Evolutionary conservation across 2,329 filamentous ascomycete genomes (phyloP), one percentile per base, ranked within the genome.

Genomic region (Trichoderma polysporum): DNA sequence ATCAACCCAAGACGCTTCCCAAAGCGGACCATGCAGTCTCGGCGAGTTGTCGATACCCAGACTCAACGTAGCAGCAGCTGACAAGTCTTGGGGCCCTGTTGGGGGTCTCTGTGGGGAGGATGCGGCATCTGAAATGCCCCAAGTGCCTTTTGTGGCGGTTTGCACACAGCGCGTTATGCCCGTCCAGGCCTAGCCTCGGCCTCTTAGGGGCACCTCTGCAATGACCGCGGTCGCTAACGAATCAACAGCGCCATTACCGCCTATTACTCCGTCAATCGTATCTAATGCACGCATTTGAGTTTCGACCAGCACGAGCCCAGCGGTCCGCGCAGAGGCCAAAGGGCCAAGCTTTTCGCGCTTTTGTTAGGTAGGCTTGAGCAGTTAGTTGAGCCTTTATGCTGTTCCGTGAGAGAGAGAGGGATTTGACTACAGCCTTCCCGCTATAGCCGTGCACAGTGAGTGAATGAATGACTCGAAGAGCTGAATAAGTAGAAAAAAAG

Each of bases 21-120:
- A 31, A 52, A 39, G 22, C 52, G 59, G 59, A 53, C 22, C 47
- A 49, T 63, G 47, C 29, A 50, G 31, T 27, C 65, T 57, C 58
- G 58, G 58, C 57, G 58, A 52, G 25, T 57, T 66, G 41, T 12
- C 22, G 27, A 59, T 52, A 12, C 4, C 39, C 31, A 65, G 52
- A 59, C 54, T 66, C 45, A 60, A 59, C 54, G 63, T 66, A 60
- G 63, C 63, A 66, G 54, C 63, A 59, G 54, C 54, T 66, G 62
- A 66, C 52, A 58, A 54, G 41, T 17, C 25, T 52, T 19, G 31
- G 52, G 62, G 29, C 17, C 35, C 27, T 61, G 50, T 61, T n/a
- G 58, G 58, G 58, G 58, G 31, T 50, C 49, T 56, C 37, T 64
- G 50, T 64, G 61, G 61, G 61, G 61, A 47, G 49, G 33, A n/a